Percentiles rank a stretch among this genome's conserved stretches.
Conservation (phyloP, 148 eudicot species). For the Rhododendron vialii region DNA sequence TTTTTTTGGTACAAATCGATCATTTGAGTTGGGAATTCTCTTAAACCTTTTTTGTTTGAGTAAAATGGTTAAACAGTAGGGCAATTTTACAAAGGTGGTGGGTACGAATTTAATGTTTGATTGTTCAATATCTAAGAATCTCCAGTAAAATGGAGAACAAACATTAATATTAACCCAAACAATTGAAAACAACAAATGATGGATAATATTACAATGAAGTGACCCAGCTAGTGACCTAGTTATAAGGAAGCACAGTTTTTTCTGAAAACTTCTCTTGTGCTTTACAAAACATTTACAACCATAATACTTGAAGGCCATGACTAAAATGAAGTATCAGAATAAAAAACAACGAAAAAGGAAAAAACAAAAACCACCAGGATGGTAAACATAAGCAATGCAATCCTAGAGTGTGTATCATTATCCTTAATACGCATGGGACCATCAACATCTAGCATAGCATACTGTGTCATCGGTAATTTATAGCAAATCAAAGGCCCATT, state of each 20-base stretch:
- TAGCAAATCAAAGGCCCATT: neutral
- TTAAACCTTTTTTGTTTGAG: neutral
- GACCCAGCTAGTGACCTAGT: neutral
- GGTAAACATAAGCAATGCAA: neutral
- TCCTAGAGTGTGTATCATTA: neutral
- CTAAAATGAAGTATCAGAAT: neutral
- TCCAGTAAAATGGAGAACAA: neutral
- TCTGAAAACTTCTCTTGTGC: neutral
- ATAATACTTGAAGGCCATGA: neutral
- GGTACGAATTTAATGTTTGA: neutral
- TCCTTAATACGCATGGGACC: neutral
- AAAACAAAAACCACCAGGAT: neutral
- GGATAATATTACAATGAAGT: neutral
- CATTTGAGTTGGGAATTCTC: neutral
- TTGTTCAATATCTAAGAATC: neutral
- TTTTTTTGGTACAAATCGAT: neutral
- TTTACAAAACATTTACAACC: neutral
- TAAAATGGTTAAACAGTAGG: neutral
- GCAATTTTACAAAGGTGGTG: neutral
- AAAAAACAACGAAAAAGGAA: neutral
- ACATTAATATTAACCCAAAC: neutral
- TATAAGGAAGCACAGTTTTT: neutral
- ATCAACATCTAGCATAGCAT: neutral
- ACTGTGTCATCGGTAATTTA: neutral
- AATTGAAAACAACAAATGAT: neutral